A percentile compares a stretch with the other conserved stretches of the same genome.
These are phyloP conservation scores for Lentinula sp. DNA, from an alignment of 768 basidiomycete genomes.

Conservation along the genomic window DNA sequence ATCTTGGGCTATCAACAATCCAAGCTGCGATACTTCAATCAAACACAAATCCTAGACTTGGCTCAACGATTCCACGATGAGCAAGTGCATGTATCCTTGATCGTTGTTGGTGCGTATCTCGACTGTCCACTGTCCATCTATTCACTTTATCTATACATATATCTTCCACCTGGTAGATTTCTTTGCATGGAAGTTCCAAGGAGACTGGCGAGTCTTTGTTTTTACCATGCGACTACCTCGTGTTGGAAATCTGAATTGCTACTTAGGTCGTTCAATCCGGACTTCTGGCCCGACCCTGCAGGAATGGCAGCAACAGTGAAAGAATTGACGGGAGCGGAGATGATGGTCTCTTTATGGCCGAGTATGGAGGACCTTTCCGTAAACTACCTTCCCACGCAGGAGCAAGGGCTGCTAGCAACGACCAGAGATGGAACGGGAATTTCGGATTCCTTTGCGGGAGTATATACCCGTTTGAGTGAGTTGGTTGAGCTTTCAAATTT, in stretches of 20 bases:
- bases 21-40: slow-evolving; percentile 30
- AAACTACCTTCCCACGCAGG: slow-evolving; percentile 25
- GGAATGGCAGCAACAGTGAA: slow-evolving; percentile 28
- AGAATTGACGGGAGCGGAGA: slow-evolving; percentile 27
- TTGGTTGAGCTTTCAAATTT: background rate
- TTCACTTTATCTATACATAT: background rate
- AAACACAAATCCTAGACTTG: slow-evolving; percentile 25
- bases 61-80: slow-evolving; percentile 31
- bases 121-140: background rate
- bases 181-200: slow-evolving; percentile 31
- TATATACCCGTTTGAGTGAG: slow-evolving; percentile 26
- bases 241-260: background rate
- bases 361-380: slow-evolving; percentile 30
- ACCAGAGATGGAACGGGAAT: slow-evolving; percentile 29
- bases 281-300: slow-evolving; percentile 28
- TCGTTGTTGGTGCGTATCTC: slow-evolving; percentile 22
- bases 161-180: slow-evolving; percentile 17
- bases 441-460: slow-evolving; percentile 28
- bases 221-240: background rate
- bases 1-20: slow-evolving; percentile 30
- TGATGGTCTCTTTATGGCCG: slow-evolving; percentile 34
- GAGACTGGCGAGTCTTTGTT: slow-evolving; percentile 22
- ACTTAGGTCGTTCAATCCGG: slow-evolving; percentile 26
- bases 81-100: slow-evolving; percentile 27
- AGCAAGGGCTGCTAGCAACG: slow-evolving; percentile 24